Conservation (phyloP, 306 rosid genomes). For the Spatholobus suberectus region DNA sequence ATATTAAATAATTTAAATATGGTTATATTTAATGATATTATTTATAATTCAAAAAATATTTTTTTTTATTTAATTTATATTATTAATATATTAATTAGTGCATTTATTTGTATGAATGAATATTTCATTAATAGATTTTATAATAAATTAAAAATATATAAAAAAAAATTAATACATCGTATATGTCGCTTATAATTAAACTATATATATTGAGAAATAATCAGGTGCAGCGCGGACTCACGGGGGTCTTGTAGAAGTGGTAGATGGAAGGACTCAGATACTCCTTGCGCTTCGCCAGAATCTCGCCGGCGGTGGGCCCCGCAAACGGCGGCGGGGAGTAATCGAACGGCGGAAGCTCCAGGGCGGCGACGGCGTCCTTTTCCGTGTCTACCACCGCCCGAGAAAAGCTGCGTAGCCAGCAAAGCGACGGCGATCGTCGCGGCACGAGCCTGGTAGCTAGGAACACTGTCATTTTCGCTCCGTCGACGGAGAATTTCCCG, state of each 20-base stretch:
- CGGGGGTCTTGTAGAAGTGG: slow-evolving; percentile 69
- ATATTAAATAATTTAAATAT: too few relatives aligned
- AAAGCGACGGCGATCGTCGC: slow-evolving; percentile 8
- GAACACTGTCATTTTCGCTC: slow-evolving; percentile 51
- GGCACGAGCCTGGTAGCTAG: slow-evolving; percentile 26
- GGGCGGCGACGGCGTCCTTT: slow-evolving; percentile 30
- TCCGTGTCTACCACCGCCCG: slow-evolving; percentile 41
- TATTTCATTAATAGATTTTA: too few relatives aligned
- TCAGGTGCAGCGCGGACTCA: slow-evolving; percentile 43
- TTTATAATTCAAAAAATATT: too few relatives aligned
- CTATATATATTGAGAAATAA: not conserved
- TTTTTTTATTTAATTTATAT: too few relatives aligned
- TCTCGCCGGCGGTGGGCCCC: slow-evolving; percentile 70
- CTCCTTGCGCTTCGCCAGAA: slow-evolving; percentile 75
- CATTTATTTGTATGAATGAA: too few relatives aligned
- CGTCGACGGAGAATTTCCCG: not conserved
- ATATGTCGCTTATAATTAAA: too few relatives aligned
- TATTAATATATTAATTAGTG: too few relatives aligned
- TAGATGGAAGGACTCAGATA: slow-evolving; percentile 74
- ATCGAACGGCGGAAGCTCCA: slow-evolving; percentile 67
- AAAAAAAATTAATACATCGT: too few relatives aligned
- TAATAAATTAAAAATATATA: too few relatives aligned
- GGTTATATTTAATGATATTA: too few relatives aligned
- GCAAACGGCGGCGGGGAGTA: slow-evolving; percentile 77
- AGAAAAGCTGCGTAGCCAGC: slow-evolving; percentile 52